Percentiles rank a stretch among this genome's conserved stretches.
phyloP scores from a whole-genome alignment of 2,329 filamentous ascomycete genomes.

The Plenodomus biglobosus region DNA sequence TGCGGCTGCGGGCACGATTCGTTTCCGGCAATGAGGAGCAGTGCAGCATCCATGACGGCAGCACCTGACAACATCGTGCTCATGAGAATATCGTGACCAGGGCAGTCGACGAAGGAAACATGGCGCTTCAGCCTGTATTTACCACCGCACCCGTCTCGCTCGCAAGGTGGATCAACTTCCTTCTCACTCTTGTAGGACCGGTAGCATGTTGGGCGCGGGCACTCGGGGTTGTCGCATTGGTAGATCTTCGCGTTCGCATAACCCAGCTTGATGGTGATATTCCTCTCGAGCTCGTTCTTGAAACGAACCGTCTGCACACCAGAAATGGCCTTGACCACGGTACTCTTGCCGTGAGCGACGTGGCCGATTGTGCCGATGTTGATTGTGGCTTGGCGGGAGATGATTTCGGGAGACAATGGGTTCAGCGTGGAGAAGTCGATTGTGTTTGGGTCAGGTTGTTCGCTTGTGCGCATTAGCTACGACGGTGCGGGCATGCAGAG shows the following conservation, averaged over 20 bases:
- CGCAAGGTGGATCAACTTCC: slow-evolving; percentile 94
- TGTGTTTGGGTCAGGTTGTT: slow-evolving; percentile 89
- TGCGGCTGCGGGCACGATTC: slow-evolving; percentile 98
- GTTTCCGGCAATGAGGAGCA: slow-evolving; percentile 95
- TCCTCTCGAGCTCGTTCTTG: slow-evolving; percentile 99
- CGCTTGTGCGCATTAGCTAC: slow-evolving; percentile 44
- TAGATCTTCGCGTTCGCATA: slow-evolving; percentile 99
- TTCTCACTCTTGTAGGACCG: slow-evolving; percentile 98
- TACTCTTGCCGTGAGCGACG: slow-evolving; percentile 98
- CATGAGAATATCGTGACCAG: slow-evolving; percentile 99
- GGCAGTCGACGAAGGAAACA: slow-evolving; percentile 90
- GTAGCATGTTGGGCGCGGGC: slow-evolving; percentile 93
- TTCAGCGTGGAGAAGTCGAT: slow-evolving; percentile 79
- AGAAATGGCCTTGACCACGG: slow-evolving; percentile 98
- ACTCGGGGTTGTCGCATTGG: slow-evolving; percentile 91
- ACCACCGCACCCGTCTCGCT: slow-evolving; percentile 86
- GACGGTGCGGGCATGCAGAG: slow-evolving; percentile 1
- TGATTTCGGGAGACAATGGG: slow-evolving; percentile 93
- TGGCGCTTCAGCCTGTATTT: slow-evolving; percentile 75
- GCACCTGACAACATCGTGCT: slow-evolving; percentile 99
- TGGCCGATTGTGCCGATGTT: slow-evolving; percentile 99
- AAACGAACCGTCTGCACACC: slow-evolving; percentile 98
- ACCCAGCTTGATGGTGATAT: slow-evolving; percentile 99
- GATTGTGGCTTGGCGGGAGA: slow-evolving; percentile 95
- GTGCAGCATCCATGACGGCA: slow-evolving; percentile 97